Conservation (phyloP, 345 rosid species). For the Erysimum cheiranthoides region DNA sequence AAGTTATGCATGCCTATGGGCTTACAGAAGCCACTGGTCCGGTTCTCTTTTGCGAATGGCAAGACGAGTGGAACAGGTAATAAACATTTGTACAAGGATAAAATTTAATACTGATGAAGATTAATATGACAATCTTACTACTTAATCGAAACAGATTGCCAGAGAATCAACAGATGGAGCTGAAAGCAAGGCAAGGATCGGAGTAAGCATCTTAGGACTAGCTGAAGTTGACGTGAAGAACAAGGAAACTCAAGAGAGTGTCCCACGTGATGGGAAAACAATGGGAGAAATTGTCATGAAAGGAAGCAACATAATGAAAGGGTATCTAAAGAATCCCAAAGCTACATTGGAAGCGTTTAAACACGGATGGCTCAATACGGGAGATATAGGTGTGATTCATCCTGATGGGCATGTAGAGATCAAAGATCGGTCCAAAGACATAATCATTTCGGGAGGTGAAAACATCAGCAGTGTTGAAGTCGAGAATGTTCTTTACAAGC, state of each 20-base stretch:
- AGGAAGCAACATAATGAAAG: constrained; percentile 63
- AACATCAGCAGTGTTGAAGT: constrained; percentile 69
- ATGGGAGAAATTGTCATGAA: constrained; percentile 67
- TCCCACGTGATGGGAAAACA: constrained; percentile 61
- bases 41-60: constrained; percentile 83
- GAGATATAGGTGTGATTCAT: constrained; percentile 62
- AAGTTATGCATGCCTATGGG: constrained; percentile 76
- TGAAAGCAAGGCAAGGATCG: constrained; percentile 43
- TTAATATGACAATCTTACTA: neutral
- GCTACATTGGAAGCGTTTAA: constrained; percentile 59
- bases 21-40: constrained; percentile 85
- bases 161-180: constrained; percentile 22
- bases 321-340: constrained; percentile 55
- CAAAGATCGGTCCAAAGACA: constrained; percentile 69
- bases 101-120: no score
- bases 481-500: constrained; percentile 54
- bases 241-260: constrained; percentile 54
- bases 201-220: constrained; percentile 45
- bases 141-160: constrained; percentile 21
- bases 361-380: constrained; percentile 67
- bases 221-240: constrained; percentile 62
- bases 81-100: neutral
- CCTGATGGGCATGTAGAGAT: constrained; percentile 58
- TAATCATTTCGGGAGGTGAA: constrained; percentile 72
- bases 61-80: constrained; percentile 60